Base-by-base conservation (phyloP, 495 filamentous ascomycete genomes). In the Sporormia fimetaria region DNA sequence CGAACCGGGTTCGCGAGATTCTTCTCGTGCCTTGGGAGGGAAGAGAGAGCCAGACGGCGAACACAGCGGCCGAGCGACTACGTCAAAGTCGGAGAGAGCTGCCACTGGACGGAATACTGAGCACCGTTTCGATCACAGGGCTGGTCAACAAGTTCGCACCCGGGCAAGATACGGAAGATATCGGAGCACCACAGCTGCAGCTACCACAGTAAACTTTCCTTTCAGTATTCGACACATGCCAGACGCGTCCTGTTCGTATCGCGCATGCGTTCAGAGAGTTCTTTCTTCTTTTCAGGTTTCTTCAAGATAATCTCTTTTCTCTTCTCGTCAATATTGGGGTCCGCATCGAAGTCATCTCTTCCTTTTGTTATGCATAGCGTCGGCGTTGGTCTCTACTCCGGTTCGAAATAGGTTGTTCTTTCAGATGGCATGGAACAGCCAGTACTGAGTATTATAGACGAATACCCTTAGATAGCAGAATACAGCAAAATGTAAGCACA, bases 91-190 rank as follows among this genome's bases (percentile, higher is more conserved):
- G 44, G 30, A 8, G 38, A 39, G 24, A 27, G 36, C 9, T 35
- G 15, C 11, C 46, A 49, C 29, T 49, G 46, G 46, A 24, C 40
- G 1, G 46, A 49, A 18, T 38, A 33, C 9, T 43, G 28, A 39
- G n/a, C n/a, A 18, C n/a, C 5, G 8, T 16, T 2, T 20, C 12
- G 9, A 22, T 7, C 40, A 33, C 3, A 18, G 11, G 24, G 7
- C 27, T 8, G 10, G 6, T 17, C 32, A n/a, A 15, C 17, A 30
- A 21, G 18, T 15, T 6, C 17, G 25, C 4, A 30, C 8, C 32
- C 6, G 3, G 14, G 23, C n/a, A 7, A 17, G 23, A 10, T 10
- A 9, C 22, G 36, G 6, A 11, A 8, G 16, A 17, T 33, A 9
- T 15, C 6, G 14, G 6, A 15, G 6, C 12, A 6, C 6, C 6